A percentile compares a stretch with the other conserved stretches of the same genome.
Evolutionary conservation across 257 asterid genomes (phyloP).

Genomic region (Capsicum rhomboideum): DNA sequence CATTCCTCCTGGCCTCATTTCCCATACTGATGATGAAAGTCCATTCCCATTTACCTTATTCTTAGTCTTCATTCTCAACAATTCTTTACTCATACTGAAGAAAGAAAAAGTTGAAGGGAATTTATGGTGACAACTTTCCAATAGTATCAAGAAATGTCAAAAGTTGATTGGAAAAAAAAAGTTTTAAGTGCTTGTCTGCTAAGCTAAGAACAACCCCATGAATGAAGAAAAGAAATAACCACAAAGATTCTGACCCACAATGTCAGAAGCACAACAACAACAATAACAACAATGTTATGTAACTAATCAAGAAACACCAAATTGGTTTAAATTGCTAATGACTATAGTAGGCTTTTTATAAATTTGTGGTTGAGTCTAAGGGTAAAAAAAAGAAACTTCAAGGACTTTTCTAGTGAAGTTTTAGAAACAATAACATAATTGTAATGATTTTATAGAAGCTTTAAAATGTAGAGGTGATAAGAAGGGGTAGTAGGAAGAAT

Average conservation of each 20-base stretch:
- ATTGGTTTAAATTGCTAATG: not conserved
- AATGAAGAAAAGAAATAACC: slow-evolving; percentile 49
- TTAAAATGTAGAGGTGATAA: not conserved
- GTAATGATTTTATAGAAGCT: slow-evolving; percentile 16
- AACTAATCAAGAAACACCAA: slow-evolving; percentile 19
- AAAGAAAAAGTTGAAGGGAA: not conserved
- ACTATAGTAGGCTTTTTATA: slow-evolving; percentile 4
- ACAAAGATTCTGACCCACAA: slow-evolving; percentile 54
- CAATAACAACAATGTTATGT: slow-evolving; percentile 6
- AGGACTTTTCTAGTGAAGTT: slow-evolving; percentile 21
- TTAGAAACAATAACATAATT: slow-evolving; percentile 11
- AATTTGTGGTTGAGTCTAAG: not conserved
- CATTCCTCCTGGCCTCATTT: slow-evolving; percentile 89
- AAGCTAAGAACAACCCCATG: slow-evolving; percentile 69
- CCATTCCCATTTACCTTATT: not conserved
- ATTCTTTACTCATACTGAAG: slow-evolving; percentile 35
- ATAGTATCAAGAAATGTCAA: slow-evolving; percentile 5
- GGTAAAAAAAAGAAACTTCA: slow-evolving; percentile 1
- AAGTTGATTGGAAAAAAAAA: slow-evolving; percentile 4
- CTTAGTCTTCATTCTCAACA: slow-evolving; percentile 49
- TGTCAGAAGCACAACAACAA: slow-evolving; percentile 36
- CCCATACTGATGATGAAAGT: slow-evolving; percentile 34
- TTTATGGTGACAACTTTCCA: not conserved
- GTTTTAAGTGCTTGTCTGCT: slow-evolving; percentile 52
- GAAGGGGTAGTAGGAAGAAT: not conserved